phyloP scores from a whole-genome alignment of 73 alveolate genomes.

The Tetrahymena borealis region DNA sequence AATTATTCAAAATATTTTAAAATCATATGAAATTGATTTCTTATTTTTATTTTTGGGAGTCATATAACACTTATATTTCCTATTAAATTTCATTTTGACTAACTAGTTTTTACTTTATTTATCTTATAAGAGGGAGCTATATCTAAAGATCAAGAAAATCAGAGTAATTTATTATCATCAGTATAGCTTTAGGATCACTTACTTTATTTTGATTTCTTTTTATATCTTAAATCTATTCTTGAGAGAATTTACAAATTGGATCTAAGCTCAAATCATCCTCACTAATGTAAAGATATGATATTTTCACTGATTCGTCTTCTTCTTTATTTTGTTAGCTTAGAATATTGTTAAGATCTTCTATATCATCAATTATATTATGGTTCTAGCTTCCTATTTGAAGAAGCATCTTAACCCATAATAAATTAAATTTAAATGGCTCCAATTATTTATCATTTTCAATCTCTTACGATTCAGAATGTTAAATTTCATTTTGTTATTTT shows the following conservation, averaged over 20 bases:
- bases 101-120: background rate
- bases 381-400: background rate
- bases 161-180: background rate
- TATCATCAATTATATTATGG: background rate
- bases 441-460: background rate
- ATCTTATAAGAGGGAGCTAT: background rate
- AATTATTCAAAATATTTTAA: no score
- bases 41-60: no score
- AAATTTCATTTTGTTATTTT: background rate
- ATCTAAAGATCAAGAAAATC: background rate
- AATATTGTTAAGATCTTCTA: background rate
- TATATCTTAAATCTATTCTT: background rate
- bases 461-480: background rate
- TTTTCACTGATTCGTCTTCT: background rate
- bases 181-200: background rate
- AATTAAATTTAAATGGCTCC: background rate
- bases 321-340: background rate
- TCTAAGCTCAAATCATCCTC: background rate
- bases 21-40: no score
- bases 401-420: background rate
- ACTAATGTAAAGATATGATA: background rate
- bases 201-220: background rate
- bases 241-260: background rate
- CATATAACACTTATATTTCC: background rate
- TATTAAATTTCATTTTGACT: background rate